A percentile compares a stretch with the other conserved stretches of the same genome.
Evolutionary conservation across 1,284 basidiomycete genomes (phyloP).

Genomic region (Lentinus polychrous): DNA sequence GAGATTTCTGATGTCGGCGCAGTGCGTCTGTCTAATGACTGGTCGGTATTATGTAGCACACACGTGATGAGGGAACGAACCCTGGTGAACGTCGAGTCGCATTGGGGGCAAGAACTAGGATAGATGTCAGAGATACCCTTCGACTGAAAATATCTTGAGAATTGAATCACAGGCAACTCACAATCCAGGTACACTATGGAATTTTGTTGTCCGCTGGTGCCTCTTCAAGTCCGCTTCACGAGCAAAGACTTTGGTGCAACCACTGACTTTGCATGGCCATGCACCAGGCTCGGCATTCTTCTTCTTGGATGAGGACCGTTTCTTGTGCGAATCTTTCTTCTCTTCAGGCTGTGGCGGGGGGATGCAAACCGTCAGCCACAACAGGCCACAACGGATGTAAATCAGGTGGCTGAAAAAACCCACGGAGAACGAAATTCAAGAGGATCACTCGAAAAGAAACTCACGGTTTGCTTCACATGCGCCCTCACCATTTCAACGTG

Average conservation of each 20-base stretch:
- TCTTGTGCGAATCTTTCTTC: constrained; percentile 41
- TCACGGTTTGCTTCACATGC: no score
- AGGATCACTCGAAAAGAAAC: no score
- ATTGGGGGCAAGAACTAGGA: constrained; percentile 62
- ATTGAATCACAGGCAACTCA: constrained; percentile 30
- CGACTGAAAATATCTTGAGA: constrained; percentile 6
- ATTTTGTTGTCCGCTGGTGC: constrained; percentile 69
- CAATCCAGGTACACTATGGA: constrained; percentile 66
- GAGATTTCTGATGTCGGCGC: constrained; percentile 39
- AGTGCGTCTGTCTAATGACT: constrained; percentile 28
- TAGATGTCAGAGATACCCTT: constrained; percentile 5
- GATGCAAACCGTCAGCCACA: no score
- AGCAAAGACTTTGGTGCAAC: constrained; percentile 71
- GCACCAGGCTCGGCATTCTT: constrained; percentile 43
- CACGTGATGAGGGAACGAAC: constrained; percentile 33
- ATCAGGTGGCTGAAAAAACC: no score
- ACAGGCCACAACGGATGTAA: no score
- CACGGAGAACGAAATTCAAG: no score
- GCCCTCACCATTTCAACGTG: no score
- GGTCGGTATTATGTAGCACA: constrained; percentile 1
- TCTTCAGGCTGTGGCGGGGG: constrained; percentile 31
- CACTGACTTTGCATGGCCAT: constrained; percentile 73
- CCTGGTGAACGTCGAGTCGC: constrained; percentile 69
- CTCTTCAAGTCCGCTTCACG: constrained; percentile 72
- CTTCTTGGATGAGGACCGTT: constrained; percentile 32